Evolutionary conservation across 495 filamentous ascomycete genomes (phyloP).

Genomic region (Talaromyces thailandensis): DNA sequence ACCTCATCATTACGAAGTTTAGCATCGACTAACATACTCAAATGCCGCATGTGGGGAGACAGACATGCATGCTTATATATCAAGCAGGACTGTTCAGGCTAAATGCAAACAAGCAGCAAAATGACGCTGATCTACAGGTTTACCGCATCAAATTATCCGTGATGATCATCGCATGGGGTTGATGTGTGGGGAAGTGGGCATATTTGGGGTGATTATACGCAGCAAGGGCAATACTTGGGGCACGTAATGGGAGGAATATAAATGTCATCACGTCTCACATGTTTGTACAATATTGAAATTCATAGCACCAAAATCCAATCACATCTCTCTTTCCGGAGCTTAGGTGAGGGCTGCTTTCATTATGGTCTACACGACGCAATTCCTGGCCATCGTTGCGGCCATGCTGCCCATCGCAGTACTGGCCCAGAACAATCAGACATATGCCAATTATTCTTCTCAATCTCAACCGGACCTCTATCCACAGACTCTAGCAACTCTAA

Average conservation of each 20-base stretch:
- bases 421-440: conserved; percentile 21
- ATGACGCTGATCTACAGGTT: background rate
- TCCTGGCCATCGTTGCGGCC: conserved; percentile 9
- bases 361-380: background rate
- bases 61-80: background rate
- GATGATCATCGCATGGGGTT: background rate
- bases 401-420: conserved; percentile 16
- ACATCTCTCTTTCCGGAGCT: background rate
- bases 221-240: background rate
- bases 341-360: background rate
- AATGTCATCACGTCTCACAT: background rate
- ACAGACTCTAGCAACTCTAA: conserved; percentile 15
- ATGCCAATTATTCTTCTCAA: conserved; percentile 22
- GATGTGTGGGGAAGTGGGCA: background rate
- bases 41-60: background rate
- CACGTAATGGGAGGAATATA: background rate
- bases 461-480: conserved; percentile 22
- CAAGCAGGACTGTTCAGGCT: background rate
- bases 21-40: background rate
- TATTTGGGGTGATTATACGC: background rate
- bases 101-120: background rate
- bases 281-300: background rate
- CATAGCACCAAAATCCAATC: too few species aligned
- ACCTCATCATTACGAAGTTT: background rate
- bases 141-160: background rate